phyloP scores from a whole-genome alignment of 2,329 filamentous ascomycete genomes.

The Arthroderma sp. region DNA sequence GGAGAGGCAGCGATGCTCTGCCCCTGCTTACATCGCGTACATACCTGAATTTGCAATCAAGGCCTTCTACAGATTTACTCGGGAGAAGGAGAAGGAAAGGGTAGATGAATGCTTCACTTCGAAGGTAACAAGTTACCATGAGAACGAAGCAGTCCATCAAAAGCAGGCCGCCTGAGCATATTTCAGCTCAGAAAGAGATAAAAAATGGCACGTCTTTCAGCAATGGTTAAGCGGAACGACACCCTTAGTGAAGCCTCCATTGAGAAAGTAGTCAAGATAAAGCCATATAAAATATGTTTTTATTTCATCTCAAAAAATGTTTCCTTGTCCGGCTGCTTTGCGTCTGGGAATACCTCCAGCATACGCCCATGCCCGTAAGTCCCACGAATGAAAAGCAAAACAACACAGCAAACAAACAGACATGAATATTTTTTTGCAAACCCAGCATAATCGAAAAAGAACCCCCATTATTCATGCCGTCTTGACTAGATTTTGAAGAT shows the following conservation, averaged over 20 bases:
- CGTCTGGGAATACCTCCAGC: background rate
- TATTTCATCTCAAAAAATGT: constrained; percentile 6
- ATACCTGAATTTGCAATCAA: too few species aligned
- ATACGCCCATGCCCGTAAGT: background rate
- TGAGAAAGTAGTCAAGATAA: constrained; percentile 33
- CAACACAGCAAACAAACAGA: background rate
- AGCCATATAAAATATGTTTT: constrained; percentile 8
- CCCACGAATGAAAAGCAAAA: background rate
- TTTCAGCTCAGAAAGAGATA: constrained; percentile 3
- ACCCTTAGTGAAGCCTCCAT: constrained; percentile 47
- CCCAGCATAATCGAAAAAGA: background rate
- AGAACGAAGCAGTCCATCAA: background rate
- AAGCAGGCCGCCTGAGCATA: constrained; percentile 4
- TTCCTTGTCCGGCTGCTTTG: constrained; percentile 1
- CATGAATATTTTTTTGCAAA: background rate
- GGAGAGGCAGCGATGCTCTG: too few species aligned
- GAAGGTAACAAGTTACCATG: background rate
- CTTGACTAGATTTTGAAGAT: background rate
- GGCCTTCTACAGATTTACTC: too few species aligned
- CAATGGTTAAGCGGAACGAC: constrained; percentile 47
- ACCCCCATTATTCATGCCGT: background rate
- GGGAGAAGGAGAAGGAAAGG: background rate
- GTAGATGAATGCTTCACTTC: background rate
- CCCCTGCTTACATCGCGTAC: too few species aligned
- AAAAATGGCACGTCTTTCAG: constrained; percentile 26